Evolutionary conservation across 1,139 yeast species (phyloP).

Genomic region (Pichiaceae sp.): DNA sequence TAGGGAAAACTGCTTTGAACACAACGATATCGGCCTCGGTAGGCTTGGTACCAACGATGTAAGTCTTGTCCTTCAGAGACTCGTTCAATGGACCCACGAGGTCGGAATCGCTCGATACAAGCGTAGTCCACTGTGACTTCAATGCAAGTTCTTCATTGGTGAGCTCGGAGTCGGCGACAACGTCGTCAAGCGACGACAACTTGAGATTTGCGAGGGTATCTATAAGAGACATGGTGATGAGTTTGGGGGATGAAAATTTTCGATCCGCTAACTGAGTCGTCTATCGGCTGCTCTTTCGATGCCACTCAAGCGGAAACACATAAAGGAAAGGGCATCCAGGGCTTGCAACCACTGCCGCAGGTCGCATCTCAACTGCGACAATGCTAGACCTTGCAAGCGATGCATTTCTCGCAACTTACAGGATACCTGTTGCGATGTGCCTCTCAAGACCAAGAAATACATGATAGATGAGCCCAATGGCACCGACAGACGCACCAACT

Average conservation of each 20-base stretch:
- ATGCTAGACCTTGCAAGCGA: conserved; percentile 70
- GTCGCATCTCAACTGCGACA: conserved; percentile 84
- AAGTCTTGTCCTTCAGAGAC: conserved; percentile 60
- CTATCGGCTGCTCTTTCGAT: no score
- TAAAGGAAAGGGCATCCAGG: conserved; percentile 52
- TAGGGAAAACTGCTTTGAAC: conserved; percentile 56
- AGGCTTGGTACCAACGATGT: conserved; percentile 57
- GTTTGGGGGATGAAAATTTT: neutral
- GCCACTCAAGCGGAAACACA: no score
- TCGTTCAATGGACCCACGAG: conserved; percentile 53
- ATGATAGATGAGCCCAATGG: conserved; percentile 33
- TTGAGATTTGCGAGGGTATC: neutral
- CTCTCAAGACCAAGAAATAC: conserved; percentile 79
- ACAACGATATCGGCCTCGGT: conserved; percentile 61
- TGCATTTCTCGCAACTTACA: conserved; percentile 66
- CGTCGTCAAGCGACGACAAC: conserved; percentile 26
- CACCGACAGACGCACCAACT: conserved; percentile 17
- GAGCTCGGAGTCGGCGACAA: conserved; percentile 19
- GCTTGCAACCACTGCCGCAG: conserved; percentile 85
- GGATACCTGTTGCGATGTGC: conserved; percentile 81
- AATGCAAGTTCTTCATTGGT: conserved; percentile 51
- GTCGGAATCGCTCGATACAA: conserved; percentile 42
- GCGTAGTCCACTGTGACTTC: conserved; percentile 71
- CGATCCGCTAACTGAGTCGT: neutral
- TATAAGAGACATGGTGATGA: neutral